phyloP scores from a whole-genome alignment of 495 filamentous ascomycete species.

The Penicillium flavigenum region DNA sequence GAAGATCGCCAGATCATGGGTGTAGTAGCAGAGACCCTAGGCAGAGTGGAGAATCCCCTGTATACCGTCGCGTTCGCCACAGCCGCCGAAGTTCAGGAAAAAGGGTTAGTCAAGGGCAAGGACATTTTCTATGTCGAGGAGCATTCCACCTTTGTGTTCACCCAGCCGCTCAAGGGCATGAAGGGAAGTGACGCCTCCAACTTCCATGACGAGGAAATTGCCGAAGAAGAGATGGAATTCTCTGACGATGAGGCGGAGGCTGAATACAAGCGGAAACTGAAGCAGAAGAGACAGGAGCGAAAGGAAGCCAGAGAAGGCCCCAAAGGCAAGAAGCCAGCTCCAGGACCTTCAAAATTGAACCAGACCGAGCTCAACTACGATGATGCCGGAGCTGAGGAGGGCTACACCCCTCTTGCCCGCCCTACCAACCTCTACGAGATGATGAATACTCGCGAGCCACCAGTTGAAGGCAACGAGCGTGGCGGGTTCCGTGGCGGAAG shows the following conservation, averaged over 20 bases:
- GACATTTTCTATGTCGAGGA: constrained; percentile 73
- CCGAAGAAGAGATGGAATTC: constrained; percentile 83
- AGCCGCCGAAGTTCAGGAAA: constrained; percentile 61
- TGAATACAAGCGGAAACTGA: constrained; percentile 70
- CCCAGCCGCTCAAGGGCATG: constrained; percentile 67
- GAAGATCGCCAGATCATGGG: constrained; percentile 74
- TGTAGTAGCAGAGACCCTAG: constrained; percentile 75
- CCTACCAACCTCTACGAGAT: constrained; percentile 59
- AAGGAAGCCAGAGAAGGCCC: constrained; percentile 41
- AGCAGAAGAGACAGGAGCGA: constrained; percentile 56
- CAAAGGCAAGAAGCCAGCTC: constrained; percentile 33
- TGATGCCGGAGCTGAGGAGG: constrained; percentile 49
- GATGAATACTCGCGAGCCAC: constrained; percentile 46
- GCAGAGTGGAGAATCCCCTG: constrained; percentile 74
- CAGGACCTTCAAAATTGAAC: constrained; percentile 42
- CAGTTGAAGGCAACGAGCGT: constrained; percentile 46
- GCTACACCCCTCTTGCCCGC: constrained; percentile 66
- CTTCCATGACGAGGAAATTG: constrained; percentile 88
- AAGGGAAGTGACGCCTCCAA: constrained; percentile 94
- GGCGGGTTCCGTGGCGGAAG: constrained; percentile 39
- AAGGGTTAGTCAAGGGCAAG: constrained; percentile 62
- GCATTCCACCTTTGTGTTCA: constrained; percentile 79
- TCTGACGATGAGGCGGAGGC: constrained; percentile 94
- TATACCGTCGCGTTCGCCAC: constrained; percentile 75
- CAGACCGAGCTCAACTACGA: constrained; percentile 56